Base-by-base conservation (phyloP, 2,329 filamentous ascomycete genomes). In the Drechmeria coniospora region DNA sequence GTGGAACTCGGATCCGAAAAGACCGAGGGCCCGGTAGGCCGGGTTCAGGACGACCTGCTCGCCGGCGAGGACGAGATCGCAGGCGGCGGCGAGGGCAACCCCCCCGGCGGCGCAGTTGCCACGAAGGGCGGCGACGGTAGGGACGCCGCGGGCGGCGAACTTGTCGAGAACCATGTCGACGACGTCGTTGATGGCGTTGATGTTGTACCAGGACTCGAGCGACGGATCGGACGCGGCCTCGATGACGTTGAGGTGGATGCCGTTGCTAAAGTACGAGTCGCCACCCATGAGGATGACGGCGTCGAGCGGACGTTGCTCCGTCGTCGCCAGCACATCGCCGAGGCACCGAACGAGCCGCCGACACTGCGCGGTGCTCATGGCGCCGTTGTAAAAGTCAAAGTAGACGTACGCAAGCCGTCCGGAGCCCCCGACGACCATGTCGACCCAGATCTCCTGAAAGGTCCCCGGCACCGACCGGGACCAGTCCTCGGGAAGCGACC, bases 331-430 rank as follows among this genome's bases (percentile, higher is more conserved):
- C 18, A 58, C 43, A 28, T 45, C 46, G 11, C 50, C 46, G 27
- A 59, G 44, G 9, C 51, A 52, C 6, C 45, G 40, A 27, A 51
- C 44, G 15, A 57, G 38, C 7, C 45, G 44, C 9, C 42, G 44
- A 36, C 55, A 59, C 30, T 58, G 51, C 6, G 32, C 33, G 0
- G 53, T 56, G 14, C 51, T 47, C 54, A 58, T 57, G 27, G 55
- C 55, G 17, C 55, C 55, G 29, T 59, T 59, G 42, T 57, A 59
- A 28, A 56, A 54, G 28, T 57, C 44, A 30, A 54, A 58, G 36
- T 54, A 50, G n/a, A 58, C 35, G 29, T 55, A 56, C 1, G 54
- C 54, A 6, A 50, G 39, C 11, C 40, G 43, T 8, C 35, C 30
- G 9, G 28, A 24, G 8, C 41, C 36, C 7, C 40, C 38, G 8